phyloP scores from a whole-genome alignment of 768 basidiomycete genomes.

The Leccinum obscurum region DNA sequence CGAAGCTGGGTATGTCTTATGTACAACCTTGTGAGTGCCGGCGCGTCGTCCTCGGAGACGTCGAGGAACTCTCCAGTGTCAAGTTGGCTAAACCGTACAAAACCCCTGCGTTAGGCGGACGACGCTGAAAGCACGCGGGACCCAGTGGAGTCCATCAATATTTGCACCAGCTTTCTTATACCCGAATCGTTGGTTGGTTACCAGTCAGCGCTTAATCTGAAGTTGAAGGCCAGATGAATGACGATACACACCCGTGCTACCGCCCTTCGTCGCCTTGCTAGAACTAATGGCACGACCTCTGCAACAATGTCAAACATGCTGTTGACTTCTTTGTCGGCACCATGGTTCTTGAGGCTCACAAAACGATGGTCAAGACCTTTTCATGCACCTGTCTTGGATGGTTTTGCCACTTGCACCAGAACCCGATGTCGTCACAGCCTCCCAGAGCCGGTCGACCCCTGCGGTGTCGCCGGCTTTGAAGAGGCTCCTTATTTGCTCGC shows the following conservation, averaged over 20 bases:
- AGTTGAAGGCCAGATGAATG: no score
- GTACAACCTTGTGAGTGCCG: slow-evolving; percentile 55
- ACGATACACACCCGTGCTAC: slow-evolving; percentile 36
- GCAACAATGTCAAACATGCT: slow-evolving; percentile 45
- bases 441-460: slow-evolving; percentile 45
- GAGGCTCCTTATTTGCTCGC: slow-evolving; percentile 12
- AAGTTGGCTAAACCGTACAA: slow-evolving; percentile 13
- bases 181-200: slow-evolving; percentile 17
- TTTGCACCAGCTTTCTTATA: slow-evolving; percentile 45
- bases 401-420: slow-evolving; percentile 46
- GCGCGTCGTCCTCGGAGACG: slow-evolving; percentile 64
- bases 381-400: neutral
- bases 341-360: slow-evolving; percentile 34
- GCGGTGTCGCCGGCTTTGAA: slow-evolving; percentile 35
- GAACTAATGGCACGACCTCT: slow-evolving; percentile 40
- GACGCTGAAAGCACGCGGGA: slow-evolving; percentile 6
- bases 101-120: no score
- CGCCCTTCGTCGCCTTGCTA: slow-evolving; percentile 43
- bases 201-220: neutral
- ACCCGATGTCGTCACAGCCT: slow-evolving; percentile 49
- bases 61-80: slow-evolving; percentile 68
- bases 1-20: slow-evolving; percentile 57
- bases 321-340: slow-evolving; percentile 24
- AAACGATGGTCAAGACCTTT: neutral
- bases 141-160: slow-evolving; percentile 30